Conservation (phyloP, 345 rosid genomes). For the Eucalyptus rudis region DNA sequence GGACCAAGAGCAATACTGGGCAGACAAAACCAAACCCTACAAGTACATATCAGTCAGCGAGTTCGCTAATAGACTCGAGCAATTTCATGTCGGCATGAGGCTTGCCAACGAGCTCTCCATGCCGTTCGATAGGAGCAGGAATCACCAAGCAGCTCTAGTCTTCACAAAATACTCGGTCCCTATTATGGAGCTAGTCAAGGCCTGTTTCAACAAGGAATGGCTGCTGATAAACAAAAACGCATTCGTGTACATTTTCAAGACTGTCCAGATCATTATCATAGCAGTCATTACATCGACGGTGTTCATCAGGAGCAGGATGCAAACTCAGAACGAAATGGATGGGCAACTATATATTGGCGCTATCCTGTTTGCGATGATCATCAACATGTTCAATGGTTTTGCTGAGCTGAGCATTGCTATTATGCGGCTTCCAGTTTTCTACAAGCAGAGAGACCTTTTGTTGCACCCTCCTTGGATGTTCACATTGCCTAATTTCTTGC, state of each 20-base stretch:
- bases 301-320: conserved; percentile 51
- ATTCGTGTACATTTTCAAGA: conserved; percentile 60
- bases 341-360: conserved; percentile 40
- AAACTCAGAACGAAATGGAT: conserved; percentile 27
- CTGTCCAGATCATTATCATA: conserved; percentile 44
- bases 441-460: conserved; percentile 79
- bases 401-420: conserved; percentile 64
- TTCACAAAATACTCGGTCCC: conserved; percentile 51
- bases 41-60: conserved; percentile 45
- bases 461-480: conserved; percentile 84
- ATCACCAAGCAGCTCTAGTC: conserved; percentile 59
- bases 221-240: conserved; percentile 59
- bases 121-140: conserved; percentile 35
- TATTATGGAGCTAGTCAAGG: conserved; percentile 47
- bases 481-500: conserved; percentile 57
- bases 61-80: conserved; percentile 42
- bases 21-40: conserved; percentile 43
- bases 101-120: conserved; percentile 39
- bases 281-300: conserved; percentile 47
- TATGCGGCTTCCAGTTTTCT: conserved; percentile 71
- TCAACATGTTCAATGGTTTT: conserved; percentile 81
- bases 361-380: conserved; percentile 35
- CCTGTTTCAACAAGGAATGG: conserved; percentile 75
- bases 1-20: conserved; percentile 93
- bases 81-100: conserved; percentile 26